Conservation (phyloP, 2,329 filamentous ascomycete species). For the Neurospora sp. region DNA sequence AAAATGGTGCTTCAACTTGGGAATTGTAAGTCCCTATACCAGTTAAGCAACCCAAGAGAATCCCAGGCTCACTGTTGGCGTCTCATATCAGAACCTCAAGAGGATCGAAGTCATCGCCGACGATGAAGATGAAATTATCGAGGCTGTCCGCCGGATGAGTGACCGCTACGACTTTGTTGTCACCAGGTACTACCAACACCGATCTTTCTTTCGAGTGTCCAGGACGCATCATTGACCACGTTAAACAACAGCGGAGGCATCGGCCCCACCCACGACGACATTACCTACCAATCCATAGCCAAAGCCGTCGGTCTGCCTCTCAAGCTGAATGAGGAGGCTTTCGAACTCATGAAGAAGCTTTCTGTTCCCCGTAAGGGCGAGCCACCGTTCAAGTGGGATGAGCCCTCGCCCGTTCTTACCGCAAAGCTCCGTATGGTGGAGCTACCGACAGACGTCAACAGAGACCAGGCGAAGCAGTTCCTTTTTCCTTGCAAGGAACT, state of each 20-base stretch:
- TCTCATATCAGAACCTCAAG: constrained; percentile 53
- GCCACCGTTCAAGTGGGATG: constrained; percentile 74
- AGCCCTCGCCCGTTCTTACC: constrained; percentile 62
- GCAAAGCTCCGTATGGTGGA: constrained; percentile 88
- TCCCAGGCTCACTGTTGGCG: constrained; percentile 4
- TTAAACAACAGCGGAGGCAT: constrained; percentile 63
- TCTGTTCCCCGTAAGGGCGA: constrained; percentile 64
- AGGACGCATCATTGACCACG: constrained; percentile 6
- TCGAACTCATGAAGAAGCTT: constrained; percentile 72
- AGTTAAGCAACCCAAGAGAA: no score
- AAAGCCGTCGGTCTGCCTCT: constrained; percentile 75
- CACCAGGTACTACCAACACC: constrained; percentile 45
- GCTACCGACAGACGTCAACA: constrained; percentile 62
- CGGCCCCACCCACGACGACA: constrained; percentile 93
- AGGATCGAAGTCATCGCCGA: constrained; percentile 89
- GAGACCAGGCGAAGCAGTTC: constrained; percentile 59
- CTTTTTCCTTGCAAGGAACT: constrained; percentile 71
- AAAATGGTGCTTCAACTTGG: constrained; percentile 53
- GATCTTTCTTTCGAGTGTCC: background rate
- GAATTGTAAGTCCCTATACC: constrained; percentile 30
- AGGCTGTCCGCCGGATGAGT: constrained; percentile 81
- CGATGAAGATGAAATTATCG: constrained; percentile 80
- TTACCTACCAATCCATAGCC: constrained; percentile 89
- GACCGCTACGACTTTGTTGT: constrained; percentile 87
- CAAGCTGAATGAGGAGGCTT: constrained; percentile 66